phyloP scores from a whole-genome alignment of 2,329 filamentous ascomycete species.

The Cercospora nicotianae region DNA sequence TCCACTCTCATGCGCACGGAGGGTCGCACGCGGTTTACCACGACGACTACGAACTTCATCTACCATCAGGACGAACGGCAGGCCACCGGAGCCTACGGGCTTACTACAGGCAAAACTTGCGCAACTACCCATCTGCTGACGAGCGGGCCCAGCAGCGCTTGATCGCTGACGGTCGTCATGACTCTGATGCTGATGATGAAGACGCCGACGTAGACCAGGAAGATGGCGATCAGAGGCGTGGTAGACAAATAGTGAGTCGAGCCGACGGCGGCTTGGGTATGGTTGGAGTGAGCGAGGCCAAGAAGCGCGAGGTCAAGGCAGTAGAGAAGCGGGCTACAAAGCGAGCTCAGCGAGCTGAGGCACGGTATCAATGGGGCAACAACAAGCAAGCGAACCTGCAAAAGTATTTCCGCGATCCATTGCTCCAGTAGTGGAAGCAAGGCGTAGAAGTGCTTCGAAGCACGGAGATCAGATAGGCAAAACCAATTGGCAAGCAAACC shows the following conservation, averaged over 20 bases:
- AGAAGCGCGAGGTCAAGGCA: constrained; percentile 67
- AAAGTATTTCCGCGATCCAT: constrained; percentile 66
- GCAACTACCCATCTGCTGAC: constrained; percentile 74
- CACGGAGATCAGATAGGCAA: neutral
- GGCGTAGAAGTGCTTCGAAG: neutral
- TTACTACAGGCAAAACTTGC: constrained; percentile 92
- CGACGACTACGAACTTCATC: constrained; percentile 89
- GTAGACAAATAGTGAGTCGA: constrained; percentile 57
- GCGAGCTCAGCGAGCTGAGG: constrained; percentile 54
- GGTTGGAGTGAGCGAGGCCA: constrained; percentile 71
- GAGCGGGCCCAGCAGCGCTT: constrained; percentile 71
- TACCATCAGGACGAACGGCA: constrained; percentile 84
- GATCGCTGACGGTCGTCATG: constrained; percentile 50
- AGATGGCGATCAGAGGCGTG: constrained; percentile 33
- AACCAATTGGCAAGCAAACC: neutral
- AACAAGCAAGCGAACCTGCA: constrained; percentile 76
- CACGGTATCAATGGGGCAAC: constrained; percentile 65
- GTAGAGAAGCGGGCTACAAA: constrained; percentile 70
- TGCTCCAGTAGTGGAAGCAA: constrained; percentile 39
- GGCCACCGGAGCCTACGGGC: constrained; percentile 84
- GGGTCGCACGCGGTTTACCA: constrained; percentile 78
- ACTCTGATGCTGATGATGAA: constrained; percentile 51
- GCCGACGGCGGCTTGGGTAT: constrained; percentile 74
- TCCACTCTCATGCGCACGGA: constrained; percentile 75
- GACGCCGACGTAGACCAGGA: constrained; percentile 36